These are phyloP conservation scores for Pulicaria dysenterica DNA, from an alignment of 129 eudicot genomes.

Conservation along the genomic window DNA sequence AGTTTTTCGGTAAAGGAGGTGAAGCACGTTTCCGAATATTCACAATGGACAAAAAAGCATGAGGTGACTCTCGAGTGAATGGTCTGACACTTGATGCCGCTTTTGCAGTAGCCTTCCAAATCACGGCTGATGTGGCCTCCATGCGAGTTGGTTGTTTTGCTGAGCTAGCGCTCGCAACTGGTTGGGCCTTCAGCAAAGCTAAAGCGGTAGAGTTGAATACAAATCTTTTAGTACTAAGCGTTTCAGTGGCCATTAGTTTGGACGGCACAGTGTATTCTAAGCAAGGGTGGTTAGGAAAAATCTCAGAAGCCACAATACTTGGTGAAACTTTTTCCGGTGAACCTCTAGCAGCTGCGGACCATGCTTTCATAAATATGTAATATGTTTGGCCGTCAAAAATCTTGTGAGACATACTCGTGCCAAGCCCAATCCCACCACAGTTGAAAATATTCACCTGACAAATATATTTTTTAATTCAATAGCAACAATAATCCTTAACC, in stretches of 20 bases:
- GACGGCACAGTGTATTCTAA: background rate
- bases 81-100: conserved; percentile 29
- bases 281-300: conserved; percentile 12
- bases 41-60: background rate
- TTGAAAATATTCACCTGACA: conserved; percentile 34
- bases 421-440: conserved; percentile 41
- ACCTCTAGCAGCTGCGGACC: conserved; percentile 28
- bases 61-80: conserved; percentile 9
- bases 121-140: conserved; percentile 16
- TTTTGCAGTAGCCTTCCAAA: conserved; percentile 27
- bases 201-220: conserved; percentile 29
- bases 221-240: background rate
- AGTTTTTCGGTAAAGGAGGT: conserved; percentile 5
- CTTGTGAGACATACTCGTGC: conserved; percentile 31
- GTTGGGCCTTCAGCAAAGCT: conserved; percentile 19
- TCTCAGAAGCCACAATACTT: background rate
- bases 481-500: too few relatives aligned
- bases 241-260: conserved; percentile 21
- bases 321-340: background rate
- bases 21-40: conserved; percentile 18
- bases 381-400: conserved; percentile 19
- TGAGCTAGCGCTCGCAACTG: background rate
- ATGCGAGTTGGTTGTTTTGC: conserved; percentile 13
- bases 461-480: background rate
- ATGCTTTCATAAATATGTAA: conserved; percentile 26